phyloP scores from a whole-genome alignment of 768 basidiomycete genomes.

The Cantharellus cinnabarinus region DNA sequence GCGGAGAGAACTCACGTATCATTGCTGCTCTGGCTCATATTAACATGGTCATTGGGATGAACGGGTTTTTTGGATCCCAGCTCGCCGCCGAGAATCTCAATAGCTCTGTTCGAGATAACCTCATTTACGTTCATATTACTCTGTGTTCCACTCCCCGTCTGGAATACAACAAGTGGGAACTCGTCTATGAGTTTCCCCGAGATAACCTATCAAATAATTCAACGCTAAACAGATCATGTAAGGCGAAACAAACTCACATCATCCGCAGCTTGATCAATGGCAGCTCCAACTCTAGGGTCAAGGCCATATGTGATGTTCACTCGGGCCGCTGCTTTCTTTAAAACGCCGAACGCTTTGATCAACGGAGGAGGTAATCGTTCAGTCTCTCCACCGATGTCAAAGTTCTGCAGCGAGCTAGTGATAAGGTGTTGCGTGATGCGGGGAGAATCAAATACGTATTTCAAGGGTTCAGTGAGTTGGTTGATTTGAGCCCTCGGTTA shows the following conservation, averaged over 20 bases:
- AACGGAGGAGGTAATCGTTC: conserved; percentile 89
- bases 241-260: conserved; percentile 33
- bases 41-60: conserved; percentile 98
- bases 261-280: conserved; percentile 84
- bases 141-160: conserved; percentile 96
- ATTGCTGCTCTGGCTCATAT: conserved; percentile 97
- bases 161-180: conserved; percentile 97
- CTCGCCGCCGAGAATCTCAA: conserved; percentile 87
- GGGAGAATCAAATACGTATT: not conserved
- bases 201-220: conserved; percentile 48
- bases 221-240: no score
- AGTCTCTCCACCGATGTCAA: conserved; percentile 89
- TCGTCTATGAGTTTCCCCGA: conserved; percentile 85
- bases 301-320: conserved; percentile 51
- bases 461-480: not conserved
- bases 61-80: conserved; percentile 93
- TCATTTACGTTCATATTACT: conserved; percentile 98
- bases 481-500: not conserved
- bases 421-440: not conserved
- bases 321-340: conserved; percentile 89
- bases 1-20: conserved; percentile 51
- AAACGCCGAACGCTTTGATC: conserved; percentile 91
- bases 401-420: conserved; percentile 77
- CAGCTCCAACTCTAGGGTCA: conserved; percentile 61
- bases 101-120: conserved; percentile 97